Evolutionary conservation across 495 filamentous ascomycete species (phyloP), one percentile per base, ranked within the genome.

Genomic region (Hypoxylon perforatum): DNA sequence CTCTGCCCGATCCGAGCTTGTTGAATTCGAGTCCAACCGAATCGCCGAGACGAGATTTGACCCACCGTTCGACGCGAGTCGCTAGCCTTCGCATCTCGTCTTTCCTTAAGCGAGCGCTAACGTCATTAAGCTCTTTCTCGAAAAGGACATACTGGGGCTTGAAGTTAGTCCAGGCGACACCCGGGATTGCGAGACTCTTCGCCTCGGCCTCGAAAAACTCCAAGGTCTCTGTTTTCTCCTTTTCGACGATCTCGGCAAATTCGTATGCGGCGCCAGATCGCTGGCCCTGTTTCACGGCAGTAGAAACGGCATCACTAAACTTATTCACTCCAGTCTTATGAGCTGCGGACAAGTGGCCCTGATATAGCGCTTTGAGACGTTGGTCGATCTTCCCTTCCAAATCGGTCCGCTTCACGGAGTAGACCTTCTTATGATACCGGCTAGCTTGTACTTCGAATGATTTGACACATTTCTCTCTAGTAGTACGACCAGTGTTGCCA

Each of bases 51-150:
- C 93, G 88, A 61, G 91, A 91, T 67, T 88, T 88, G 57, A 99
- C 95, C 90, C 92, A 97, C 46, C 94, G 86, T 79, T 99, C 95
- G 25, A 97, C 89, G 12, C 95, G 86, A 15, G 86, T 92, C 1
- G 95, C 95, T 49, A 99, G 82, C 12, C 95, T 89, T 54, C 94
- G 86, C 93, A 99, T 97, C 77, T 99, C 95, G 68, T 99, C 95
- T 65, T 92, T 91, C 50, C 95, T 85, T 63, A 99, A 80, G 14
- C 89, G 86, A 21, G 84, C 82, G 62, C 92, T 95, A 65, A 94
- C 91, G 65, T 95, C 91, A 60, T 93, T 89, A 17, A 99, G 83
- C 42, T 98, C 95, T 72, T 95, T 94, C 59, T 86, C 84, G 48
- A 86, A 86, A 19, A 86, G 73, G 2, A 73, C 70, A 55, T 82